phyloP scores from a whole-genome alignment of 2,329 filamentous ascomycete species.

The Teratosphaeria viscida region DNA sequence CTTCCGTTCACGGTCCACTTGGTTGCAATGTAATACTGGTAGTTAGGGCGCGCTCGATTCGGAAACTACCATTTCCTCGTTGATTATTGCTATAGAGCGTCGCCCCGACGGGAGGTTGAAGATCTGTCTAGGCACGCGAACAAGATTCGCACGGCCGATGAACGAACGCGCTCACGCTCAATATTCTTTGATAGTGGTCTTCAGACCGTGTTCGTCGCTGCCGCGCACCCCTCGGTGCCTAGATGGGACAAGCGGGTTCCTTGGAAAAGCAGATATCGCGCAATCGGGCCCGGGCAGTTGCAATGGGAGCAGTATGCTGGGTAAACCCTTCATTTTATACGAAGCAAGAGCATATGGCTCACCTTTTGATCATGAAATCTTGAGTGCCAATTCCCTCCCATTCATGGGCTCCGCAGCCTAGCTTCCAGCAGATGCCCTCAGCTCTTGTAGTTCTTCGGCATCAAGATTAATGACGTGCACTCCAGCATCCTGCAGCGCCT shows the following conservation, averaged over 20 bases:
- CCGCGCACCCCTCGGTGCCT: no score
- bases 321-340: background rate
- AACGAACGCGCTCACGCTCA: no score
- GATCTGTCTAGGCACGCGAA: no score
- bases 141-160: no score
- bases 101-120: no score
- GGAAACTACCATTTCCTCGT: background rate
- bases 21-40: no score
- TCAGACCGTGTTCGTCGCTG: no score
- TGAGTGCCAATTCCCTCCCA: background rate
- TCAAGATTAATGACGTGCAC: slow-evolving; percentile 46
- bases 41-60: background rate
- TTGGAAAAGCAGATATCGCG: background rate
- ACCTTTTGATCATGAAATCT: background rate
- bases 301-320: background rate
- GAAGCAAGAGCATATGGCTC: background rate
- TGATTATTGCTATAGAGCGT: background rate
- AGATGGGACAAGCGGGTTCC: no score
- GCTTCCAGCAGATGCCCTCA: background rate
- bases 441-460: background rate
- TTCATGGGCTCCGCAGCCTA: background rate
- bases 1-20: no score
- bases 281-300: background rate
- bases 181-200: no score
- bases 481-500: slow-evolving; percentile 47